Evolutionary conservation across 257 asterid genomes (phyloP).

Genomic region (Solanum pennellii): DNA sequence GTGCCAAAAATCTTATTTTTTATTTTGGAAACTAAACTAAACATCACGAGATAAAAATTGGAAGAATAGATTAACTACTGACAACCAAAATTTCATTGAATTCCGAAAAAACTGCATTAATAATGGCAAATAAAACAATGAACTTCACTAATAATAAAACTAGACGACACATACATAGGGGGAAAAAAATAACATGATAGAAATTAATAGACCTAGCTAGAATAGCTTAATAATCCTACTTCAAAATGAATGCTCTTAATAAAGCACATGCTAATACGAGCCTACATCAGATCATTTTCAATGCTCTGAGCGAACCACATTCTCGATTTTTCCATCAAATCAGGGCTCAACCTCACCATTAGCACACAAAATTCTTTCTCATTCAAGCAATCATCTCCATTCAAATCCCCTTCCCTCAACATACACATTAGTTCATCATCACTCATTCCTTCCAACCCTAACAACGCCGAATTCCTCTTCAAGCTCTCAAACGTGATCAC

Average conservation of each 20-base stretch:
- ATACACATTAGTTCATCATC: conserved; percentile 44
- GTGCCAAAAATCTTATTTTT: not conserved
- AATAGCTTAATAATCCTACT: not conserved
- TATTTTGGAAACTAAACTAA: not conserved
- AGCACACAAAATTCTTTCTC: conserved; percentile 68
- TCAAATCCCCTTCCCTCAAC: conserved; percentile 64
- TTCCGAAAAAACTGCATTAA: not conserved
- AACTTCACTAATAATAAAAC: not conserved
- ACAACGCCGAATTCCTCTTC: conserved; percentile 34
- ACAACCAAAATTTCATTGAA: not conserved
- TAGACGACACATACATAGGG: not conserved
- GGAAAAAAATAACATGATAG: not conserved
- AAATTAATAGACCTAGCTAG: not conserved
- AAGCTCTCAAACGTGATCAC: conserved; percentile 60
- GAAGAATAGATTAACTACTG: not conserved
- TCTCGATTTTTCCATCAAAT: conserved; percentile 37
- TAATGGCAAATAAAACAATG: not conserved
- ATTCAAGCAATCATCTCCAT: conserved; percentile 54
- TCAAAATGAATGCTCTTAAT: not conserved
- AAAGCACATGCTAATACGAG: not conserved
- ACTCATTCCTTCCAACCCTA: conserved; percentile 32
- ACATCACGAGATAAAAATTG: not conserved
- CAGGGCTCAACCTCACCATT: conserved; percentile 56
- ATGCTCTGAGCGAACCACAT: conserved; percentile 3
- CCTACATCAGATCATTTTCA: not conserved